Base-by-base conservation (phyloP, 75 land plant species). In the Selaginella tamariscina region DNA sequence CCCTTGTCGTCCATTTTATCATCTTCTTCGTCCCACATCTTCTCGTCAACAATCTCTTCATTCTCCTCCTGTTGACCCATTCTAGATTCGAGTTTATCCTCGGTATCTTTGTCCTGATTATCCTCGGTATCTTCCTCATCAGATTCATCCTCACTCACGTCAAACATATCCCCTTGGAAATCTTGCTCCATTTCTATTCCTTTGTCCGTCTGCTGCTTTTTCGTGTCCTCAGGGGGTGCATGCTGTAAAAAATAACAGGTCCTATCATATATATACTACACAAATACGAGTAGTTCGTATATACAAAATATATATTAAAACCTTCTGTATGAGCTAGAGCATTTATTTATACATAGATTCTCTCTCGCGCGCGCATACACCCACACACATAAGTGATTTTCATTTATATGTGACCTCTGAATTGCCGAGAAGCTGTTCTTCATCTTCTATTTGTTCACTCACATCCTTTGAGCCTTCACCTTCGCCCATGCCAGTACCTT, bases 161-260 rank as follows among this genome's bases (percentile, higher is more conserved):
- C 80, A 60, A 77, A 78, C 69, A 88, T 77, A 70, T 91, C 89
- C 60, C 79, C 87, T 56, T 60, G 70, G 77, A 95, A 95, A 66
- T 95, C 92, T 63, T 95, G 74, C 13, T 85, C 85, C 99, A 95
- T 95, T 69, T 95, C 99, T 73, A 95, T 82, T 2, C 99, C 99
- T 72, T 82, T 90, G 2, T 83, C 86, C 66, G 72, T 65, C 24
- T 69, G 68, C 73, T 74, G 59, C 24, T 33, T 64, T 56, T 32
- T 24, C 55, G 32, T 68, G 0, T 68, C 56, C 33, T 32, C 32
- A 24, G 32, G 33, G 22, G 72, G 71, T 31, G 71, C 65, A 32
- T 74, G 26, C 67, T 27, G 33, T 56, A 29, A 18, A 72, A 67
- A 62, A 2, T n/a, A n/a, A n/a, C n/a, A n/a, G n/a, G n/a, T n/a